Conservation (phyloP, 1,284 basidiomycete genomes). For the Exobasidium cylindrosporum region DNA sequence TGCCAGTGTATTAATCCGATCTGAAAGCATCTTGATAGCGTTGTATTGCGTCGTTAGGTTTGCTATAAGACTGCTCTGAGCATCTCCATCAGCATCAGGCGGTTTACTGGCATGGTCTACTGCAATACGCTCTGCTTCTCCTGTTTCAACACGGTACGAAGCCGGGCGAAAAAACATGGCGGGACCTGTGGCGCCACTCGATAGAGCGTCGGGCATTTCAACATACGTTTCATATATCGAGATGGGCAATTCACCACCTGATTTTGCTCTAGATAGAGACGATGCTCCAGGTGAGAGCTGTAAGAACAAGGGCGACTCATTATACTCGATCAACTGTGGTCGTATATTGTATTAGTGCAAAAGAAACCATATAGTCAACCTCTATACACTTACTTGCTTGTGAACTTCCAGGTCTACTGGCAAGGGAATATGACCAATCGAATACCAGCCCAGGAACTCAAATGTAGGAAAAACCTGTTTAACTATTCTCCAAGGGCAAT, state of each 20-base stretch:
- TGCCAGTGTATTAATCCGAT: slow-evolving; percentile 77
- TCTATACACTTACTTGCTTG: slow-evolving; percentile 65
- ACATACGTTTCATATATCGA: slow-evolving; percentile 41
- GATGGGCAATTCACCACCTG: slow-evolving; percentile 39
- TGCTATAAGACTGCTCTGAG: slow-evolving; percentile 66
- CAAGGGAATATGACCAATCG: slow-evolving; percentile 71
- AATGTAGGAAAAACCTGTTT: slow-evolving; percentile 96
- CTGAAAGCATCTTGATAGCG: slow-evolving; percentile 91
- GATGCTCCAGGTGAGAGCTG: slow-evolving; percentile 57
- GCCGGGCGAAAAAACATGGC: slow-evolving; percentile 67
- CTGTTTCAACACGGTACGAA: slow-evolving; percentile 84
- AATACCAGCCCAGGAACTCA: slow-evolving; percentile 96
- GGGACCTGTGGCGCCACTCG: slow-evolving; percentile 18
- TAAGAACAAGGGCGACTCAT: slow-evolving; percentile 60
- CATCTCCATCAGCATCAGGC: slow-evolving; percentile 70
- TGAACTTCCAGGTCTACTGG: slow-evolving; percentile 74
- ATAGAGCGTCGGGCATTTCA: slow-evolving; percentile 24
- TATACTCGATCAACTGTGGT: slow-evolving; percentile 58
- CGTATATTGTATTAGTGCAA: not conserved
- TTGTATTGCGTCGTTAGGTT: slow-evolving; percentile 86
- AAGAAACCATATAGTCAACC: not conserved
- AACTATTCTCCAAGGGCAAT: no score
- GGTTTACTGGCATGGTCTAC: slow-evolving; percentile 92
- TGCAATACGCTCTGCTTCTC: slow-evolving; percentile 95
- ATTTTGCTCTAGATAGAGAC: slow-evolving; percentile 15